phyloP scores from a whole-genome alignment of 78 protist species.

The Dictyostelium purpureum region DNA sequence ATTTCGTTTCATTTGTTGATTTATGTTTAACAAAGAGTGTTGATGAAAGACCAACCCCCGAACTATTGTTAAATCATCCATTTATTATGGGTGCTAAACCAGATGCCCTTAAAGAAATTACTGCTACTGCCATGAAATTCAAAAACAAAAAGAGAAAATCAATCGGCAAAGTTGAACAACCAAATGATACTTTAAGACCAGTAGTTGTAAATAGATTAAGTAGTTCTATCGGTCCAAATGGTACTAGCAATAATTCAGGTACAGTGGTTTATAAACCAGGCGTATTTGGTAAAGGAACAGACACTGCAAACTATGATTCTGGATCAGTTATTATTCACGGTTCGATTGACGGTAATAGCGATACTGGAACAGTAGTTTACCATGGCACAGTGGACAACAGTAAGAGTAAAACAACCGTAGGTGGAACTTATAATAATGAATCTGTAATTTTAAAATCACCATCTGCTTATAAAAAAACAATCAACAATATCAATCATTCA shows the following conservation, averaged over 20 bases:
- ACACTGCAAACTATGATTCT: neutral
- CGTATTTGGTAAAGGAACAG: neutral
- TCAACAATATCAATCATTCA: neutral
- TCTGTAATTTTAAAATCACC: slow-evolving; percentile 25
- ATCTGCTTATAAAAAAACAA: neutral
- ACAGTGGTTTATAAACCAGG: neutral
- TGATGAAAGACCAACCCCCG: slow-evolving; percentile 60
- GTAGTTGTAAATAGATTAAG: neutral
- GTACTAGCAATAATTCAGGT: neutral
- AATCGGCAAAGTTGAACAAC: neutral
- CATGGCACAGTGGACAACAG: neutral
- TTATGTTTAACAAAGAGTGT: slow-evolving; percentile 51
- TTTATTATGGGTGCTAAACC: slow-evolving; percentile 50
- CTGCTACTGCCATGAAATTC: neutral
- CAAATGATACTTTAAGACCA: neutral
- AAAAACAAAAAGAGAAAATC: slow-evolving; percentile 37
- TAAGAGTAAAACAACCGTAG: neutral
- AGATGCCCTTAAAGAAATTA: slow-evolving; percentile 52
- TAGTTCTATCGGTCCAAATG: neutral
- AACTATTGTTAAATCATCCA: slow-evolving; percentile 37
- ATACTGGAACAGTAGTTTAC: neutral
- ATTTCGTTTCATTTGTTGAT: slow-evolving; percentile 37
- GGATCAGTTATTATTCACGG: neutral
- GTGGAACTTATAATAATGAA: neutral
- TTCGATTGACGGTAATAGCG: neutral